Conservation (phyloP, 2,329 filamentous ascomycete genomes). For the Chrysosporium queenslandicum region DNA sequence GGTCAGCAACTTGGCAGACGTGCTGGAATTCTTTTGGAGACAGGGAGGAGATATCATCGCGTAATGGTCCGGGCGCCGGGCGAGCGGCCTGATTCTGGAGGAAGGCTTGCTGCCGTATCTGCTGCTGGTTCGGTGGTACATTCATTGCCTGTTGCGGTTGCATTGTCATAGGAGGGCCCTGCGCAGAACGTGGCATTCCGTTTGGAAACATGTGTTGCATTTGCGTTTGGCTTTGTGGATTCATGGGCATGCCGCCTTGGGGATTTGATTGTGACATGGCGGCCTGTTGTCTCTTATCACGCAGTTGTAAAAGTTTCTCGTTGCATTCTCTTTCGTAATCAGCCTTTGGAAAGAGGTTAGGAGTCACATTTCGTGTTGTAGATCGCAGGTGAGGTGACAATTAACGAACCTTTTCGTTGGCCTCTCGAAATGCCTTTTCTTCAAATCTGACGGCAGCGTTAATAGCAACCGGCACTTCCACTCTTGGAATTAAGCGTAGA, state of each 20-base stretch:
- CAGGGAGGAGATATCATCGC: slow-evolving; percentile 30
- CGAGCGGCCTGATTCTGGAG: slow-evolving; percentile 24
- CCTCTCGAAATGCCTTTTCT: slow-evolving; percentile 36
- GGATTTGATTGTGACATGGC: slow-evolving; percentile 31
- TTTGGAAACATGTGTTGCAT: slow-evolving; percentile 30
- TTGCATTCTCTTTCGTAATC: slow-evolving; percentile 38
- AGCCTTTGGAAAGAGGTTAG: slow-evolving; percentile 21
- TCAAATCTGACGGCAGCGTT: slow-evolving; percentile 38
- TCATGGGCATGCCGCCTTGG: slow-evolving; percentile 25
- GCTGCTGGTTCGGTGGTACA: slow-evolving; percentile 15
- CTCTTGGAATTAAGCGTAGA: slow-evolving; percentile 37
- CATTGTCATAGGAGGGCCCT: slow-evolving; percentile 16
- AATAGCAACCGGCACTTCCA: slow-evolving; percentile 31
- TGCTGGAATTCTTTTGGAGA: slow-evolving; percentile 35
- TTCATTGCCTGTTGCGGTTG: slow-evolving; percentile 21
- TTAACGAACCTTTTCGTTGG: slow-evolving; percentile 27
- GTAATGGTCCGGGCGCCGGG: slow-evolving; percentile 21
- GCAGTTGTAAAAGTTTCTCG: slow-evolving; percentile 38
- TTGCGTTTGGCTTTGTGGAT: slow-evolving; percentile 29
- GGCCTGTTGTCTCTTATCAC: slow-evolving; percentile 37
- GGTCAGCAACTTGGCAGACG: slow-evolving; percentile 39
- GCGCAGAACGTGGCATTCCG: slow-evolving; percentile 1
- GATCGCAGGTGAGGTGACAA: not conserved
- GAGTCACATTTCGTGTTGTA: not conserved
- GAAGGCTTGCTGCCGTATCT: slow-evolving; percentile 23